phyloP scores from a whole-genome alignment of 768 basidiomycete genomes.

The Hysterangium stoloniferum region DNA sequence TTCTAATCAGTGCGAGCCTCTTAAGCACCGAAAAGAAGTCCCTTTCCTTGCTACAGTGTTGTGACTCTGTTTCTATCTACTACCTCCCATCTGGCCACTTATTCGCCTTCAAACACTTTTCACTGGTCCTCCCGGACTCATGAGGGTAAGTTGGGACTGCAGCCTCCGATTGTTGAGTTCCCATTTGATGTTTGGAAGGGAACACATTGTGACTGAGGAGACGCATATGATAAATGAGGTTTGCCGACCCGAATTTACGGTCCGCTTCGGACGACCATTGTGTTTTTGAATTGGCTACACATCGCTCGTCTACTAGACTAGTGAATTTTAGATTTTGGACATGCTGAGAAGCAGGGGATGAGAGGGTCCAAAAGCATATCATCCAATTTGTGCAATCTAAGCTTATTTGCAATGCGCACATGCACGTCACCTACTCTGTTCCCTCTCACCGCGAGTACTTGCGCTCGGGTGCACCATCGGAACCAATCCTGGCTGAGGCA shows the following conservation, averaged over 20 bases:
- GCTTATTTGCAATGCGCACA: conserved; percentile 12
- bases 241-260: conserved; percentile 9
- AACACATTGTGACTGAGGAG: background rate
- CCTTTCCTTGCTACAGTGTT: too few species aligned
- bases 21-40: too few species aligned
- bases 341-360: background rate
- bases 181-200: conserved; percentile 16
- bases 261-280: conserved; percentile 15
- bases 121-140: background rate
- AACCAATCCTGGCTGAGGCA: conserved; percentile 29
- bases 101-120: conserved; percentile 10
- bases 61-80: conserved; percentile 15
- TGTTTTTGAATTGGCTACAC: background rate
- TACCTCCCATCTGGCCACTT: background rate
- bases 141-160: too few species aligned
- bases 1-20: too few species aligned
- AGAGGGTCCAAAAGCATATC: background rate
- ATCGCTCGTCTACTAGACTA: background rate
- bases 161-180: conserved; percentile 14
- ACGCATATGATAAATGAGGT: background rate
- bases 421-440: conserved; percentile 21
- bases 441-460: conserved; percentile 20
- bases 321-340: conserved; percentile 7
- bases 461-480: conserved; percentile 25
- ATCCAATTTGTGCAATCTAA: background rate